Percentiles rank a stretch among this genome's conserved stretches.
Evolutionary conservation across 805 yeast species (phyloP).

Genomic region (Candida glaebosa): DNA sequence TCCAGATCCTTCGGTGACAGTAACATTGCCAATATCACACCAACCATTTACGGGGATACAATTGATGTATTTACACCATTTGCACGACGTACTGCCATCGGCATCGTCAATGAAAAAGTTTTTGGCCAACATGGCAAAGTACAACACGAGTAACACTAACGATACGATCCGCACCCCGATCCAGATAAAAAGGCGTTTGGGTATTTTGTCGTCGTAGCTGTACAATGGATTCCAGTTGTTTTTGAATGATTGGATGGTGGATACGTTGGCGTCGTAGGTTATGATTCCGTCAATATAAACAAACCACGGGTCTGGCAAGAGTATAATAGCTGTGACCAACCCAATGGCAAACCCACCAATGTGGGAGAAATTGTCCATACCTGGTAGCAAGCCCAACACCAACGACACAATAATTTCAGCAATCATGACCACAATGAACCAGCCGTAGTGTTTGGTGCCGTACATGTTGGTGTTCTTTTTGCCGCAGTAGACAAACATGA

Average conservation of each 20-base stretch:
- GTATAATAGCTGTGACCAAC: constrained; percentile 42
- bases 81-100: constrained; percentile 50
- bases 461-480: constrained; percentile 44
- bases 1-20: constrained; percentile 14
- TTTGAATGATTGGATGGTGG: constrained; percentile 28
- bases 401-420: constrained; percentile 56
- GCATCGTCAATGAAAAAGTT: constrained; percentile 39
- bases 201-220: constrained; percentile 32
- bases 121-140: constrained; percentile 45
- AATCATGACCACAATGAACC: constrained; percentile 46
- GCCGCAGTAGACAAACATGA: constrained; percentile 53
- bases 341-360: constrained; percentile 75
- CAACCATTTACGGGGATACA: constrained; percentile 70
- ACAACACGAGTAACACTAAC: constrained; percentile 44
- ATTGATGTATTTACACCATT: constrained; percentile 72
- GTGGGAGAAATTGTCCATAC: constrained; percentile 71
- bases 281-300: constrained; percentile 38
- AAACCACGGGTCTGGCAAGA: constrained; percentile 57
- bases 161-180: constrained; percentile 42
- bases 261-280: constrained; percentile 27
- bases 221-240: constrained; percentile 40
- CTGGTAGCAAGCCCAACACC: constrained; percentile 66
- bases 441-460: constrained; percentile 44
- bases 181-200: constrained; percentile 48
- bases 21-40: constrained; percentile 52